Conservation (phyloP, 2,329 filamentous ascomycete species). For the Paraconiothyrium brasiliense region DNA sequence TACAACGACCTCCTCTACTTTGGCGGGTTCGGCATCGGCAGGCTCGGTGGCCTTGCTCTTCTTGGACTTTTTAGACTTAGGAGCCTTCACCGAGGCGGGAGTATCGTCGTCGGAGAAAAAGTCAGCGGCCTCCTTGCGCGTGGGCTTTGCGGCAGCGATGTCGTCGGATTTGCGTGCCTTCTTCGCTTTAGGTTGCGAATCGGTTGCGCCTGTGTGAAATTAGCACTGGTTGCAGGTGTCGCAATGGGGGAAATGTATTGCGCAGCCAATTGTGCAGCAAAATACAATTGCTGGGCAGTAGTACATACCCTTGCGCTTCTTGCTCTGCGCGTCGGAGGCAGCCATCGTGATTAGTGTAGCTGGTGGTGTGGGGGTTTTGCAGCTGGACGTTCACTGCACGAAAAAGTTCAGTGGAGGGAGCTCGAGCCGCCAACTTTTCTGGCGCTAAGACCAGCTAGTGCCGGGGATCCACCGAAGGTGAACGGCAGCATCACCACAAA, state of each 20-base stretch:
- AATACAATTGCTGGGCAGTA: background rate
- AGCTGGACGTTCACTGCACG: conserved; percentile 26
- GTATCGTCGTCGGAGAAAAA: conserved; percentile 43
- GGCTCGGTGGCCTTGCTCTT: conserved; percentile 14
- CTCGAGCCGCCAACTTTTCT: conserved; percentile 35
- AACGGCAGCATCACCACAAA: background rate
- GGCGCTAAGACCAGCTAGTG: conserved; percentile 22
- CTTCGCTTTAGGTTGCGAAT: conserved; percentile 48
- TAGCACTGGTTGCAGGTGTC: conserved; percentile 15
- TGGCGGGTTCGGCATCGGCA: conserved; percentile 16
- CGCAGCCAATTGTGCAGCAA: background rate
- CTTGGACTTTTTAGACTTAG: conserved; percentile 21
- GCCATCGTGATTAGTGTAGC: conserved; percentile 57
- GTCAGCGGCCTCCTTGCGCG: conserved; percentile 49
- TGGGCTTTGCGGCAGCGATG: conserved; percentile 30
- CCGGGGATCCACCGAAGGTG: conserved; percentile 19
- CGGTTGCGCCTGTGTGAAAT: conserved; percentile 40
- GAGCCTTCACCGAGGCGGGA: conserved; percentile 17
- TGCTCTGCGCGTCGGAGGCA: conserved; percentile 60
- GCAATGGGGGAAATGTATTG: conserved; percentile 10
- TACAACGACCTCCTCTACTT: conserved; percentile 16
- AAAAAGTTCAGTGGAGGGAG: conserved; percentile 43
- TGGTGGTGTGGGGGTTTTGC: conserved; percentile 19
- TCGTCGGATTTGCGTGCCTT: conserved; percentile 50
- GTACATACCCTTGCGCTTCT: conserved; percentile 63